Evolutionary conservation across 2,329 filamentous ascomycete species (phyloP).

Genomic region (Nothopassalora personata): DNA sequence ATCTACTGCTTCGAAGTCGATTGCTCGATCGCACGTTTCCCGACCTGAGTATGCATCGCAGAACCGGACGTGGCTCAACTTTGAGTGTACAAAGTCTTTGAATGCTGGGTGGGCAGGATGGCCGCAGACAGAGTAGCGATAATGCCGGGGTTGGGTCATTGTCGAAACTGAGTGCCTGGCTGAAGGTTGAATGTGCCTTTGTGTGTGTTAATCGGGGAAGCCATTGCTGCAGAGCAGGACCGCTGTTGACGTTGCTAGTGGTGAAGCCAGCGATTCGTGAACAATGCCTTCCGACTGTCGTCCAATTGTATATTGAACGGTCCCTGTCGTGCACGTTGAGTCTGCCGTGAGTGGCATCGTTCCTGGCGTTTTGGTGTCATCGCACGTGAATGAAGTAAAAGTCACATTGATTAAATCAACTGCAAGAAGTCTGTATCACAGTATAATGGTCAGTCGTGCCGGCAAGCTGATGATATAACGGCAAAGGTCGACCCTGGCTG

Average conservation of each 20-base stretch:
- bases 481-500: neutral
- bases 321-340: neutral
- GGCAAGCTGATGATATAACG: neutral
- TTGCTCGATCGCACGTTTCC: neutral
- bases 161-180: neutral
- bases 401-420: neutral
- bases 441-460: too few species aligned
- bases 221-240: neutral
- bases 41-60: neutral
- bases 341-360: neutral
- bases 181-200: neutral
- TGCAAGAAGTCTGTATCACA: too few species aligned
- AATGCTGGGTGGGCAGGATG: neutral
- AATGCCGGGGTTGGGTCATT: neutral
- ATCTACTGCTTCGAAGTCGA: neutral
- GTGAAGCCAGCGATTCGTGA: neutral
- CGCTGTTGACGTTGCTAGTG: neutral
- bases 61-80: neutral
- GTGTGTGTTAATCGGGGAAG: neutral
- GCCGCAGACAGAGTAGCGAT: neutral
- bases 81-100: neutral
- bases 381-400: neutral
- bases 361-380: neutral
- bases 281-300: neutral
- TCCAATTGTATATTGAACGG: neutral